Percentiles rank a stretch among this genome's conserved stretches.
These are phyloP conservation scores for Falciphora oryzae DNA, from an alignment of 2,329 filamentous ascomycete genomes.

Conservation along the genomic window DNA sequence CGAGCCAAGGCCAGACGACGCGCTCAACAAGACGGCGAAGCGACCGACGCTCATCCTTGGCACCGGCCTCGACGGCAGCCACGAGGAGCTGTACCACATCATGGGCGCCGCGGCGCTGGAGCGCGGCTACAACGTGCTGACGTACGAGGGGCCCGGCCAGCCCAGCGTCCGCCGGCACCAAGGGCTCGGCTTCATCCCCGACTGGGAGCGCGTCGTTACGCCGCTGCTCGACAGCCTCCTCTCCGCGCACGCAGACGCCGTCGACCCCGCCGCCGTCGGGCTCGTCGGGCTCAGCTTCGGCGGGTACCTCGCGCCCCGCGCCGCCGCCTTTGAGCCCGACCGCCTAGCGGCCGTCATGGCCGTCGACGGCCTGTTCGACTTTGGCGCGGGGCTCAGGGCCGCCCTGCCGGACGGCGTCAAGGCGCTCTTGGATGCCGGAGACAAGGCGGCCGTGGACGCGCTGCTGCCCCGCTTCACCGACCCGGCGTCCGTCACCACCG, in stretches of 20 bases:
- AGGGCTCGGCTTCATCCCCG: constrained; percentile 34
- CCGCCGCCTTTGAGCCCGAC: constrained; percentile 35
- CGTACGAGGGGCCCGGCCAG: constrained; percentile 42
- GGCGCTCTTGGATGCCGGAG: neutral
- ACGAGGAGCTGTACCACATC: constrained; percentile 37
- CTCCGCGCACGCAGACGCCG: constrained; percentile 16
- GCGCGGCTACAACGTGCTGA: constrained; percentile 37
- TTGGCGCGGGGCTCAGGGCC: constrained; percentile 16
- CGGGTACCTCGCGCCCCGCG: constrained; percentile 32
- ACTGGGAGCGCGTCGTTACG: constrained; percentile 36
- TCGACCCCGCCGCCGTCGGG: constrained; percentile 28
- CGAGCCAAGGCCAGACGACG: constrained; percentile 7
- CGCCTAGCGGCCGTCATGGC: constrained; percentile 33
- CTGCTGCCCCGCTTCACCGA: neutral
- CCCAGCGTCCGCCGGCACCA: constrained; percentile 34
- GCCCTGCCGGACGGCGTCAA: neutral
- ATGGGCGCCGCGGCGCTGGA: constrained; percentile 28
- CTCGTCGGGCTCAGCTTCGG: constrained; percentile 37
- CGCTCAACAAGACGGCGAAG: constrained; percentile 11
- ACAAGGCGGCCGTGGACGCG: constrained; percentile 1
- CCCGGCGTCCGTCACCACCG: constrained; percentile 12
- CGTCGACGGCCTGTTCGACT: constrained; percentile 32
- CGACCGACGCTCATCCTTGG: constrained; percentile 35
- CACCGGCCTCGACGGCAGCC: constrained; percentile 36
- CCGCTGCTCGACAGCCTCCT: constrained; percentile 34